These are phyloP conservation scores for Hamamelis virginiana DNA, from an alignment of 164 flowering plant species.

Conservation along the genomic window DNA sequence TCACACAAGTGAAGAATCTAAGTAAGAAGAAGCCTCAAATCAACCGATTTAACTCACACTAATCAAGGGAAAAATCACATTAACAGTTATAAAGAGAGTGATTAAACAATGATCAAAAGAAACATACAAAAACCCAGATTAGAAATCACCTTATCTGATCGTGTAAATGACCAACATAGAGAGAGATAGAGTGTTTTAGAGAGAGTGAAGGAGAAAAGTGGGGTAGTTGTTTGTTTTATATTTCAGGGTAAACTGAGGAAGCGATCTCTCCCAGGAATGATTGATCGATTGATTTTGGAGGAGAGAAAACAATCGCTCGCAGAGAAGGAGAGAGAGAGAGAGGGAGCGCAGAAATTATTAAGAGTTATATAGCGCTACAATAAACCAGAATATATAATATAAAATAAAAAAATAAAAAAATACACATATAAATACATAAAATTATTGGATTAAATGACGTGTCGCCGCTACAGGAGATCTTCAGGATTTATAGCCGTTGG, in stretches of 20 bases:
- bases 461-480: conserved; percentile 11
- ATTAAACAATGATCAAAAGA: too few relatives aligned
- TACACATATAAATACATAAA: neutral
- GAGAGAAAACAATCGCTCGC: neutral
- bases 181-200: conserved; percentile 1
- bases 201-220: conserved; percentile 10
- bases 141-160: conserved; percentile 8
- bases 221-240: too few relatives aligned
- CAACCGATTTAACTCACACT: neutral
- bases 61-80: neutral
- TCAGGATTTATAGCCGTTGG: conserved; percentile 11
- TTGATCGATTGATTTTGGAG: conserved; percentile 17
- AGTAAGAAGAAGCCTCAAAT: too few relatives aligned
- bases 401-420: neutral
- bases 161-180: neutral
- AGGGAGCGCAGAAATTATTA: too few relatives aligned
- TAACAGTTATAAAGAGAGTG: neutral
- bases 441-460: conserved; percentile 10
- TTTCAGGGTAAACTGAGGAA: neutral
- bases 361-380: neutral
- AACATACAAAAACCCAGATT: conserved; percentile 15
- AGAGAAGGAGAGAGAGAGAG: too few relatives aligned
- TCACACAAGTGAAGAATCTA: neutral
- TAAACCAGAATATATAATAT: neutral
- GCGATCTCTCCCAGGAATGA: conserved; percentile 23